Conservation (phyloP, 768 basidiomycete genomes). For the Termitomyces titanicus region DNA sequence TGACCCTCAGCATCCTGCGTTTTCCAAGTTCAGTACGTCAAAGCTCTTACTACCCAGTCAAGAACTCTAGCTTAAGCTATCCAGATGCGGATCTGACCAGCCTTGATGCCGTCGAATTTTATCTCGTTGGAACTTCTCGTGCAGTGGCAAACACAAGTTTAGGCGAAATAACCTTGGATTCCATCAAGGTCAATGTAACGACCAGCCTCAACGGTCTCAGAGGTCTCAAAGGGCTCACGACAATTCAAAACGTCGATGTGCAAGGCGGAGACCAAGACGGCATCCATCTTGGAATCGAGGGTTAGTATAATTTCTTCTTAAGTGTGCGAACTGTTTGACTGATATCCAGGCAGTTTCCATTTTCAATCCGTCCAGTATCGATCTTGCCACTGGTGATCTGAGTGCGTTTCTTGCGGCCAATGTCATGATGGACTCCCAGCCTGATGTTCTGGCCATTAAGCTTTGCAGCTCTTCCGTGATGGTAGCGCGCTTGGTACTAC, state of each 20-base stretch:
- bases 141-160: conserved; percentile 60
- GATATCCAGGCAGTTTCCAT: conserved; percentile 44
- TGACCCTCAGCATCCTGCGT: conserved; percentile 42
- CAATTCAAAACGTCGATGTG: conserved; percentile 61
- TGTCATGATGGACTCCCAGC: background rate
- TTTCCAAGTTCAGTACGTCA: conserved; percentile 57
- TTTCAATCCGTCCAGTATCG: conserved; percentile 64
- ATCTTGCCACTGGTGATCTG: conserved; percentile 58
- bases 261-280: conserved; percentile 57
- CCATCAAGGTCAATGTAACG: conserved; percentile 69
- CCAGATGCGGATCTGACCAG: conserved; percentile 58
- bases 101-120: conserved; percentile 43
- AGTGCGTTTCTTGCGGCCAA: conserved; percentile 32
- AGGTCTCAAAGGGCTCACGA: conserved; percentile 54
- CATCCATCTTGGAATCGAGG: conserved; percentile 56
- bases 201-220: conserved; percentile 56
- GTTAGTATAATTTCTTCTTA: conserved; percentile 29
- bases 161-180: conserved; percentile 64
- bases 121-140: conserved; percentile 54
- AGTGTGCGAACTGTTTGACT: background rate
- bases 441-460: conserved; percentile 25
- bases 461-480: conserved; percentile 51
- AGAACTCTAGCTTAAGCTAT: background rate
- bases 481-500: conserved; percentile 55
- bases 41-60: background rate